Base-by-base conservation (phyloP, 306 rosid genomes). In the Acmispon strigosus region DNA sequence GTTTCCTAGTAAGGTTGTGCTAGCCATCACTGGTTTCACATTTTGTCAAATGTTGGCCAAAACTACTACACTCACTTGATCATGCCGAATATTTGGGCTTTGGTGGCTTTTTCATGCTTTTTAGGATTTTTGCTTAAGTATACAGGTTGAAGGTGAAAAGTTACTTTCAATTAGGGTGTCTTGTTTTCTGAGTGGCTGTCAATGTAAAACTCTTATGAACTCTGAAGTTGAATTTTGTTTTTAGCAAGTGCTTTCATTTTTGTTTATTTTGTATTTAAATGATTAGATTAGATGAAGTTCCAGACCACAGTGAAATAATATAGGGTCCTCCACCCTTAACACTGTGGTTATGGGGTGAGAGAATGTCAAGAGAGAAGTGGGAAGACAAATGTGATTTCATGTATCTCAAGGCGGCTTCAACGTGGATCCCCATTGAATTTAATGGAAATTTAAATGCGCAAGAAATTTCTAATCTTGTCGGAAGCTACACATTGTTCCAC, bases 11-110 rank as follows among this genome's bases (percentile, higher is more conserved):
- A 63, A 61, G 29, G 70, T 79, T 79, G 66, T 79, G 79, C 52
- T 73, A 60, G 79, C 79, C 83, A 73, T 71, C 83, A 34, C 68
- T 79, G 74, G 34, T 52, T 79, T 73, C 66, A 29, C 47, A 0
- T 36, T 73, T 60, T 78, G 75, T 78, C 74, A 57, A 41, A 65
- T 18, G 14, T 56, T 44, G 82, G 70, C 78, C 56, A 65, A 65
- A 27, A 57, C 61, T 49, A 34, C 67, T 49, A 34, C 67, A 67
- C 69, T 66, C 75, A 63, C 78, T 78, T 66, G 66, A 36, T 79
- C 83, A 67, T 74, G 83, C 83, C 83, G 61, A 79, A 73, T 79
- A 79, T 79, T 79, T 79, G 68, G 83, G 76, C 76, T 73, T 68
- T 73, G 83, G 79, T 79, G 83, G 83, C 72, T 79, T 73, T 73